Base-by-base conservation (phyloP, 2,329 filamentous ascomycete genomes). In the Fusarium sp. region DNA sequence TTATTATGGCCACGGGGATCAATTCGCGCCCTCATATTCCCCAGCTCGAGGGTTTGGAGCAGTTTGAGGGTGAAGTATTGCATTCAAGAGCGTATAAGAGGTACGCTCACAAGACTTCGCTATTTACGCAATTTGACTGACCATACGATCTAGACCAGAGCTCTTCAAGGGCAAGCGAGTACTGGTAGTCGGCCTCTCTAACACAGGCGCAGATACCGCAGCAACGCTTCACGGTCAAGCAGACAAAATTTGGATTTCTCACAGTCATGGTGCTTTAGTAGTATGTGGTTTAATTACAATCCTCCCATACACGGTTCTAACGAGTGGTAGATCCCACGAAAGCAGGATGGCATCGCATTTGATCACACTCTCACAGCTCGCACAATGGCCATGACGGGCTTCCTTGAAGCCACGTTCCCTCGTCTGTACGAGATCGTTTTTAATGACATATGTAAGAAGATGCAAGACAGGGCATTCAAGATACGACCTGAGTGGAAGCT, bases 161-260 rank as follows among this genome's bases (percentile, higher is more conserved):
- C 50, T 65, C 7, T 82, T 82, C 68, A 74, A 76, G 14, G 78
- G 73, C 8, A 80, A 83, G 64, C 80, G 74, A 11, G 80, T 84
- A 3, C 56, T 84, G 1, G 72, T 85, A 0, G 74, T 84, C 4
- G 83, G 83, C 7, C 68, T 83, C 26, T 79, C 79, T 17, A 80
- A 79, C 45, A 82, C 79, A 1, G 72, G 71, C 2, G 73, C 68
- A 19, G 75, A 77, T 24, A 74, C 73, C 0, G 73, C 73, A 14
- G 59, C 78, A 3, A 72, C 73, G 7, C 72, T 83, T 7, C 70
- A 77, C 0, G 73, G 74, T 0, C 70, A 78, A 9, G 79, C 79
- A 1, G 68, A 75, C 6, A 78, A 81, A 37, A 74, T 82, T 5
- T 83, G 80, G 71, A 65, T 82, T 11, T 80, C 81, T 10, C 81